A percentile compares a stretch with the other conserved stretches of the same genome.
These are phyloP conservation scores for Cryphonectria nitschkei DNA, from an alignment of 2,329 filamentous ascomycete genomes.

Conservation along the genomic window DNA sequence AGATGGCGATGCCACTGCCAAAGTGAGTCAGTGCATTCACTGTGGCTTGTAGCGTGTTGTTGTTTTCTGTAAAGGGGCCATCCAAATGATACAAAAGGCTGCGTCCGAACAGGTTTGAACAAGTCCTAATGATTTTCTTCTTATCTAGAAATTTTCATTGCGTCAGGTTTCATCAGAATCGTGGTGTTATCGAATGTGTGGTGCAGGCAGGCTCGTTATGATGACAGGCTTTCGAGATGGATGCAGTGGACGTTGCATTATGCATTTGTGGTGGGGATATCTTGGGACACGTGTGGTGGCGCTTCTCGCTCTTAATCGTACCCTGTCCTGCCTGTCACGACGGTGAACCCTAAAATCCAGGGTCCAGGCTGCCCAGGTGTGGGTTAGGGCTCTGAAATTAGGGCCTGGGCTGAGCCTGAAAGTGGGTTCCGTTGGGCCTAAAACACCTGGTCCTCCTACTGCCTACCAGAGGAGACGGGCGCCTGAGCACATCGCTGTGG, in stretches of 20 bases:
- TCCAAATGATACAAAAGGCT: background rate
- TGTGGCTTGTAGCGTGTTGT: background rate
- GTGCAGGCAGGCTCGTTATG: background rate
- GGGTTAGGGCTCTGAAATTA: background rate
- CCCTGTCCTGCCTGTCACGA: background rate
- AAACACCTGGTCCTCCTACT: background rate
- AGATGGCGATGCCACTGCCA: too few species aligned
- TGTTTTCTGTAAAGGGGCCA: background rate
- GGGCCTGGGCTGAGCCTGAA: conserved; percentile 4
- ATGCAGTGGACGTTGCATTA: background rate
- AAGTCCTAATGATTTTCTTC: background rate
- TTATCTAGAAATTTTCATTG: background rate
- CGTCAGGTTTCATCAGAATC: background rate
- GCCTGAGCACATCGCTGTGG: background rate
- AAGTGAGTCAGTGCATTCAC: background rate
- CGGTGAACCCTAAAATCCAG: background rate
- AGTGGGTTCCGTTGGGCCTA: background rate
- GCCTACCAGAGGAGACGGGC: background rate
- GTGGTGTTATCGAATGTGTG: background rate
- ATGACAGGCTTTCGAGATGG: background rate
- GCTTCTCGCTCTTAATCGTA: background rate
- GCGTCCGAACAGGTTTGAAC: too few species aligned
- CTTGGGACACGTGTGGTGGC: conserved; percentile 5
- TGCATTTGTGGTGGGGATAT: background rate
- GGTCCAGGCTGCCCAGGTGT: conserved; percentile 2